Evolutionary conservation across 345 rosid species (phyloP), one percentile per base, ranked within the genome.

Genomic region (Aquilaria yunnanensis): DNA sequence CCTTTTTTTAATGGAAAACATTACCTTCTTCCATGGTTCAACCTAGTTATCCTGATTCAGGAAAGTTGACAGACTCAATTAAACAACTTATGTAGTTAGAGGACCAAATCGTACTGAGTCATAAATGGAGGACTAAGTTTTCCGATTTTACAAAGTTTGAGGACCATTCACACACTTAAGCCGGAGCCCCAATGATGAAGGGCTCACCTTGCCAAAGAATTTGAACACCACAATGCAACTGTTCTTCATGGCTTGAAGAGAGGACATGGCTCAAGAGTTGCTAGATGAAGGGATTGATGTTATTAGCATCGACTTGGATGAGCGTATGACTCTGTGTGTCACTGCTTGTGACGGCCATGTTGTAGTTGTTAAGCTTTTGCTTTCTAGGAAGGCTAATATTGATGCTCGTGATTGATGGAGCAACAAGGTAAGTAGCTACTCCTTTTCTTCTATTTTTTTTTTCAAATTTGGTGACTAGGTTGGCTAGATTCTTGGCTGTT

Each of bases 331-430:
- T 8, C 75, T 90, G 78, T 96, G 87, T 62, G 85, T 90, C 7
- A 90, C 96, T 0, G 91, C 97, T 0, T 88, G 96, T 67, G 96
- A 90, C 67, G 96, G 96, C n/a, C 92, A 90, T 43, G 75, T 65
- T 23, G 87, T 75, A 23, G 90, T 90, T 9, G 97, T 84, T 45
- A 78, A 64, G 74, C 66, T 81, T 31, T 78, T 90, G 60, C 76
- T 90, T 32, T 66, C 76, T 57, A 71, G 81, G 54, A 84, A 63
- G 66, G 96, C 90, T 47, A 90, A 90, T 29, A 84, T 87, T 10
- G 93, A 90, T 59, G 89, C 97, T 63, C 97, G 95, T 49, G 97
- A 87, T 72, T 95, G 97, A 30, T 90, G 97, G 97, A 95, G 97
- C 9, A 90, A 95, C 58, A 87, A 95, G 90, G 97, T 90, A 61